Evolutionary conservation across 1,284 basidiomycete genomes (phyloP).

Genomic region (Trichosporon inkin): DNA sequence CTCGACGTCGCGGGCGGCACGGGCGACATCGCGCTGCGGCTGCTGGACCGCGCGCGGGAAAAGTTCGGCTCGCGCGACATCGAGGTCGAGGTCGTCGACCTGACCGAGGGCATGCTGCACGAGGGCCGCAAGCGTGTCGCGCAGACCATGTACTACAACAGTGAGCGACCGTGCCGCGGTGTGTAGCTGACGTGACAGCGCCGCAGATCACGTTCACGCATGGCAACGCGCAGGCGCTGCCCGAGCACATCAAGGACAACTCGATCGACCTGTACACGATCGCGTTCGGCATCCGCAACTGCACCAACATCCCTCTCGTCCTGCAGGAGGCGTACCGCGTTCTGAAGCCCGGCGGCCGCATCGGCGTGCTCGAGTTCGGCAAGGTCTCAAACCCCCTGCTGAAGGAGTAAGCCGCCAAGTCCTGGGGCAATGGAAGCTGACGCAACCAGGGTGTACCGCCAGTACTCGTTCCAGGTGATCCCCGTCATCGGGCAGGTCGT

Average conservation of each 20-base stretch:
- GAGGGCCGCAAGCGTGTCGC: slow-evolving; percentile 89
- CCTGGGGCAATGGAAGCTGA: background rate
- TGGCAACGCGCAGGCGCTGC: slow-evolving; percentile 84
- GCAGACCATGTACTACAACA: slow-evolving; percentile 93
- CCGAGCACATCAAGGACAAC: slow-evolving; percentile 62
- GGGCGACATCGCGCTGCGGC: slow-evolving; percentile 92
- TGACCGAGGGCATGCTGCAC: slow-evolving; percentile 91
- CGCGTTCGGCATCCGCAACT: slow-evolving; percentile 97
- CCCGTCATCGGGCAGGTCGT: slow-evolving; percentile 91
- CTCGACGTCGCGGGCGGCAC: slow-evolving; percentile 98
- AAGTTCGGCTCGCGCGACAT: slow-evolving; percentile 84
- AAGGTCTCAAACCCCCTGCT: slow-evolving; percentile 85
- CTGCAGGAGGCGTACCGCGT: slow-evolving; percentile 88
- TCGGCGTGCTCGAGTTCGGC: slow-evolving; percentile 96
- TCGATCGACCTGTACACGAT: slow-evolving; percentile 96
- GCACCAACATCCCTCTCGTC: slow-evolving; percentile 86
- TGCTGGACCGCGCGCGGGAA: slow-evolving; percentile 86
- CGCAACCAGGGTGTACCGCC: slow-evolving; percentile 71
- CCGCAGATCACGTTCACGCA: slow-evolving; percentile 91
- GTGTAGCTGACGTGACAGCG: slow-evolving; percentile 40
- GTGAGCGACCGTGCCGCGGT: slow-evolving; percentile 52
- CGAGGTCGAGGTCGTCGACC: slow-evolving; percentile 86
- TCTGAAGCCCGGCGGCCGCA: slow-evolving; percentile 91
- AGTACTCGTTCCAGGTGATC: slow-evolving; percentile 95
- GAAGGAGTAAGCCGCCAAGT: slow-evolving; percentile 60